Percentiles rank a stretch among this genome's conserved stretches.
Conservation (phyloP, 202 grass and related monocot genomes). For the Panicum hallii region DNA sequence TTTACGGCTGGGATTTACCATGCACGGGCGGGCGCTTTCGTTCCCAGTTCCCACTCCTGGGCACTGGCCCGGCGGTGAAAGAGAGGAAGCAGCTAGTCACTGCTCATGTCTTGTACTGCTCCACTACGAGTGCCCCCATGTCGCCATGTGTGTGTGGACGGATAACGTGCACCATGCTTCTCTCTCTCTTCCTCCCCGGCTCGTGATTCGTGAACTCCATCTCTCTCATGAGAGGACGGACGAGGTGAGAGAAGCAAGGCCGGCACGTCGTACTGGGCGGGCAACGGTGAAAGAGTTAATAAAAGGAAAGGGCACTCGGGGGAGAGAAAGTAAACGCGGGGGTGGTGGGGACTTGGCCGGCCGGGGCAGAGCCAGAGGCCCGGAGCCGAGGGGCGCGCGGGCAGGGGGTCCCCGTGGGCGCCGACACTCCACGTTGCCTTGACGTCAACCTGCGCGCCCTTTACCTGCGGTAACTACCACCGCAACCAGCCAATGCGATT, state of each 20-base stretch:
- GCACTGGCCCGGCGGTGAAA: constrained; percentile 38
- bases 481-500: not conserved
- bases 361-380: not conserved
- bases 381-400: constrained; percentile 12
- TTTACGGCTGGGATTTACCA: not conserved
- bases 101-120: constrained; percentile 27
- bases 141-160: constrained; percentile 4
- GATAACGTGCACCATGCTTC: constrained; percentile 36
- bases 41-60: not conserved
- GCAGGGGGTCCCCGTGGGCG: constrained; percentile 50
- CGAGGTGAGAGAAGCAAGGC: not conserved
- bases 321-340: constrained; percentile 62
- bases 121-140: not conserved
- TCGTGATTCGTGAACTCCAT: not conserved
- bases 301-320: constrained; percentile 20
- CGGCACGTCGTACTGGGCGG: constrained; percentile 35
- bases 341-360: not conserved
- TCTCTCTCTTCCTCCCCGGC: not conserved
- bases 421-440: constrained; percentile 80
- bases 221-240: not conserved
- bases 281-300: constrained; percentile 35
- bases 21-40: not conserved
- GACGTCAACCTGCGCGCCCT: constrained; percentile 49
- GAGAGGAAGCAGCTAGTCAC: not conserved
- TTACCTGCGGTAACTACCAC: constrained; percentile 66